Evolutionary conservation across 106 monocot species (phyloP), one percentile per base, ranked within the genome.

Genomic region (Apostasia shenzhenica): DNA sequence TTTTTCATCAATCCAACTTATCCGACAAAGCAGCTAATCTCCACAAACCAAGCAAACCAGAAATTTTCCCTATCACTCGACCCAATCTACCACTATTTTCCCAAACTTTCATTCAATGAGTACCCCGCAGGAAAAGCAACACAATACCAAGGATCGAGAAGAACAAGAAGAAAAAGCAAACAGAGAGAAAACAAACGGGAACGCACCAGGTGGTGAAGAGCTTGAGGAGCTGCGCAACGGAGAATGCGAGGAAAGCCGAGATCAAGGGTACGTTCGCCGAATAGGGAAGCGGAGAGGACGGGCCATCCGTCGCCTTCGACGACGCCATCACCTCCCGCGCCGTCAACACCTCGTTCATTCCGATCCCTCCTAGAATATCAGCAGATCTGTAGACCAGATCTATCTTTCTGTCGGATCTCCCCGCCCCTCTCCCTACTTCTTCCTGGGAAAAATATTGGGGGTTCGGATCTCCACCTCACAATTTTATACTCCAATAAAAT

Each of bases 211-310:
- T 79, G 42, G 86, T 86, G 70, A 86, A 82, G 73, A 86, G 41
- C 68, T 86, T 86, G 57, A 86, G 86, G 67, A 86, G 77, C 48
- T 86, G 86, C 48, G 86, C 86, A 37, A 80, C 62, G 39, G 77
- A 76, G 54, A 82, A 86, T 41, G 86, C 86, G 67, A 86, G 76
- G 54, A 79, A 67, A 13, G 86, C 79, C 53, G 86, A 79, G 48
- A 82, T 50, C 53, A 86, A 77, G 41, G 86, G 86, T 4, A 86
- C 76, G 59, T 86, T 86, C 54, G 75, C 71, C 26, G 82, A 56
- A 14, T 79, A 67, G 59, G 81, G 55, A 38, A 66, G 8, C 11
- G 52, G 41, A 39, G 63, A 14, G 11, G 9, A 14, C 10, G 60
- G 1, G 2, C 53, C 38, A 6, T 72, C 14, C 4, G 69, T 42